phyloP scores from a whole-genome alignment of 176 grass and related monocot species.

The Paspalum notatum region DNA sequence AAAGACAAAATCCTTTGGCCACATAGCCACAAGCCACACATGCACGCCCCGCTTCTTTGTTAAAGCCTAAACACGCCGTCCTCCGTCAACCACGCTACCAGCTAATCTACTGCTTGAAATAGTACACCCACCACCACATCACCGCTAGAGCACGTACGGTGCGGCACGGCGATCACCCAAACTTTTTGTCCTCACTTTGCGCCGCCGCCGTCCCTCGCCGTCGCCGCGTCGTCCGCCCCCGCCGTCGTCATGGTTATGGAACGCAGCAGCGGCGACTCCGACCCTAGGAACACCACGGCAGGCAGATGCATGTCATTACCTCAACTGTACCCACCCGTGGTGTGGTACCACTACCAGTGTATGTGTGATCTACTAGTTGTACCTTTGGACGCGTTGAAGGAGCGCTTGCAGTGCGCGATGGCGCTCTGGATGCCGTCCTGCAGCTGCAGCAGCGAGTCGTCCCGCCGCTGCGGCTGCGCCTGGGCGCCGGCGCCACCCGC shows the following conservation, averaged over 20 bases:
- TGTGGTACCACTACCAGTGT: not conserved
- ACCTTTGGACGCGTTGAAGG: slow-evolving; percentile 80
- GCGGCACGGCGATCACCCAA: slow-evolving; percentile 22
- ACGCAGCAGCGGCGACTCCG: slow-evolving; percentile 61
- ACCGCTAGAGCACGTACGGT: not conserved
- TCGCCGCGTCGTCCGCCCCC: slow-evolving; percentile 43
- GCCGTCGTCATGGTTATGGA: slow-evolving; percentile 54
- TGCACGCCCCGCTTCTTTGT: too few relatives aligned
- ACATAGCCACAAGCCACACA: too few relatives aligned
- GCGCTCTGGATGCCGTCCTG: slow-evolving; percentile 98
- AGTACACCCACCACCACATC: too few relatives aligned
- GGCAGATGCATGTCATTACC: too few relatives aligned
- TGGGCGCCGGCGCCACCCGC: slow-evolving; percentile 46
- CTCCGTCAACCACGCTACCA: too few relatives aligned
- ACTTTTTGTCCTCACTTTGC: not conserved
- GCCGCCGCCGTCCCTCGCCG: slow-evolving; percentile 35
- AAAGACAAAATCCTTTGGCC: too few relatives aligned
- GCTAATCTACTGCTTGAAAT: too few relatives aligned
- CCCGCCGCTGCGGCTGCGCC: slow-evolving; percentile 51
- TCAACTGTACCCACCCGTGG: too few relatives aligned
- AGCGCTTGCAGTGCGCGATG: slow-evolving; percentile 95
- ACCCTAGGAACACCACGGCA: too few relatives aligned
- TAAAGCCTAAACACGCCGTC: too few relatives aligned
- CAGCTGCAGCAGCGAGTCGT: slow-evolving; percentile 83
- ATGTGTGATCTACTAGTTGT: not conserved